Base-by-base conservation (phyloP, 176 grass and related monocot genomes). In the Aegilops bicornis region DNA sequence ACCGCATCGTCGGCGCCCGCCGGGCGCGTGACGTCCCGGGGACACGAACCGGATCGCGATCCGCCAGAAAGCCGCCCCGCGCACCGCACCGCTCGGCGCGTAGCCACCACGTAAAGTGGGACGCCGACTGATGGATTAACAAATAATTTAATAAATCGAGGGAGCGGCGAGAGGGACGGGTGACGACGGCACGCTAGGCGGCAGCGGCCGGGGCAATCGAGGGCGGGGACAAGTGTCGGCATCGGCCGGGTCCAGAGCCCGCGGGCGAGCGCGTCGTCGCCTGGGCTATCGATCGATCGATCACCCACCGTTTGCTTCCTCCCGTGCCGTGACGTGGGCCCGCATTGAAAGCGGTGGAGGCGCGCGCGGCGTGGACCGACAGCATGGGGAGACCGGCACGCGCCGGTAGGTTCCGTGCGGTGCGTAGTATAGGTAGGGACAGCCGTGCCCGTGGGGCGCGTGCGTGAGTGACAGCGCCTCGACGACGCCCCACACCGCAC, bases 81-180 rank as follows among this genome's bases (percentile, higher is more conserved):
- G 69, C 78, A 45, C 82, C 23, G 69, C 78, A 45, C 82, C 82
- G 58, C 82, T 81, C 39, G 8, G 79, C 79, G 79, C 54, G 84
- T 87, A 87, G 75, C n/a, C 59, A 84, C 89, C 85, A 87, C 85
- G 89, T 80, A 87, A 91, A 91, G 85, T 87, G 81, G 66, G 76
- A 67, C 76, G n/a, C 54, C 54, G 54, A 59, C 54, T 23, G 58
- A 45, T 59, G 77, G 27, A 64, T 9, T 8, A 27, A 45, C 7
- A 16, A 17, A 27, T 24, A 47, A 20, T 39, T 39, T 6, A n/a
- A 54, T 50, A 19, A 54, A 54, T 54, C 50, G 50, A 2, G 50
- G 16, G 50, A 54, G 5, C 62, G 76, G 20, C 74, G 67, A 66
- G 80, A 37, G 85, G 67, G 82, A 60, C 67, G 45, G 37, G 69